Evolutionary conservation across 2,329 filamentous ascomycete species (phyloP).

Genomic region (Colletotrichum sp.): DNA sequence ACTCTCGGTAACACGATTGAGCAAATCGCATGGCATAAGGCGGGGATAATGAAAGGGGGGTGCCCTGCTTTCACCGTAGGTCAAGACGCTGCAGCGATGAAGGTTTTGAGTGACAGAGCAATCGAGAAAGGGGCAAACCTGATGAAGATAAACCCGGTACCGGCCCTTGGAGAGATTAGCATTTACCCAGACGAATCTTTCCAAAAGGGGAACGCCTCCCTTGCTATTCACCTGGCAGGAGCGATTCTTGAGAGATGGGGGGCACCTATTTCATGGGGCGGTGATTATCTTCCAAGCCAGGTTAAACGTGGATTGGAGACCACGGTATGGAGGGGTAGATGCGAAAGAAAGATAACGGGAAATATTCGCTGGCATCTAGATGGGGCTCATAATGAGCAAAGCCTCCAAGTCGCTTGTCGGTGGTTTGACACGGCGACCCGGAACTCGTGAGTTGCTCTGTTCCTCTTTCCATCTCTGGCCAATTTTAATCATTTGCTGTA

Average conservation of each 20-base stretch:
- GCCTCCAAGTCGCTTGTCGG: not conserved
- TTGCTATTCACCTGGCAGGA: not conserved
- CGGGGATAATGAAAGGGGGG: not conserved
- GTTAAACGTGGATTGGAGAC: not conserved
- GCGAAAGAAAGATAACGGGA: not conserved
- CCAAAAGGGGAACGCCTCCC: not conserved
- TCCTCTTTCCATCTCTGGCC: rapidly evolving
- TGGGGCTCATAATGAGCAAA: not conserved
- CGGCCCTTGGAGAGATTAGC: not conserved
- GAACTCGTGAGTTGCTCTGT: rapidly evolving
- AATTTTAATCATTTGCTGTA: not conserved
- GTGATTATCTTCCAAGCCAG: not conserved
- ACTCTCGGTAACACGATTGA: not conserved
- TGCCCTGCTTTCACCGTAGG: not conserved
- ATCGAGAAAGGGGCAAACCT: not conserved
- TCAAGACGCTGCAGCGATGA: not conserved
- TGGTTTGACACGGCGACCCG: not conserved
- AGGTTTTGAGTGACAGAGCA: not conserved
- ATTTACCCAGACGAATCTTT: not conserved
- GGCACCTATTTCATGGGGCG: not conserved
- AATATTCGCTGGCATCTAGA: not conserved
- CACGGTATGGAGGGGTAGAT: not conserved
- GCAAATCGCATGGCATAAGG: not conserved
- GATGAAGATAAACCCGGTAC: not conserved
- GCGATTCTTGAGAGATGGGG: not conserved